Percentiles rank a stretch among this genome's conserved stretches.
These are phyloP conservation scores for Colletotrichum sp. DNA, from an alignment of 2,329 filamentous ascomycete genomes.

Conservation along the genomic window DNA sequence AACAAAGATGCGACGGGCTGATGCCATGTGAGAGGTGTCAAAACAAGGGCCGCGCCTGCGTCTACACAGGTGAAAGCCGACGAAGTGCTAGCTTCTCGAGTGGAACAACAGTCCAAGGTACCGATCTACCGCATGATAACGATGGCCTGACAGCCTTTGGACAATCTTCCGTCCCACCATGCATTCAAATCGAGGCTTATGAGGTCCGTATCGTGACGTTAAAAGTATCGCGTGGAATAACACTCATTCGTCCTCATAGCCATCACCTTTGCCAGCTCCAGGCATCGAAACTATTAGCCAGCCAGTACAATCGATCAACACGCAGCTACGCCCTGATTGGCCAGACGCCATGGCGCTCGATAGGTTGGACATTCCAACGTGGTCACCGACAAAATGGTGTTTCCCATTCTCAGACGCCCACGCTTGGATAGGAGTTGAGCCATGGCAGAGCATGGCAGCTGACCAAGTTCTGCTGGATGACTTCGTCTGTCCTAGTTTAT, in stretches of 20 bases:
- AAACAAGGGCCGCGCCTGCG: not conserved
- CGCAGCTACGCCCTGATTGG: not conserved
- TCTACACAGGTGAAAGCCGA: not conserved
- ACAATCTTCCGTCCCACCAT: not conserved
- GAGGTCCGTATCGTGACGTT: not conserved
- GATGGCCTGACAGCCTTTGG: not conserved
- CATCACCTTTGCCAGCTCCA: accelerated
- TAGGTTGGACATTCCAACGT: not conserved
- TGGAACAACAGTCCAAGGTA: not conserved
- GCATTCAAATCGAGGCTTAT: not conserved
- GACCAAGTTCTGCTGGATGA: not conserved
- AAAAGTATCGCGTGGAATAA: accelerated
- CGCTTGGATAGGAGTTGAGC: not conserved
- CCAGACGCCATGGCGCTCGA: not conserved
- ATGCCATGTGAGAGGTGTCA: not conserved
- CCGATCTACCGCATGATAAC: not conserved
- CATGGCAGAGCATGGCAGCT: not conserved
- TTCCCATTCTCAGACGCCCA: not conserved
- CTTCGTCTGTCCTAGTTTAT: not conserved
- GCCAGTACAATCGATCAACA: not conserved
- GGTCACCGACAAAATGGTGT: not conserved
- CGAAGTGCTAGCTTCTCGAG: not conserved
- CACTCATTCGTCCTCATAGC: not conserved
- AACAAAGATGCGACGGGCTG: not conserved
- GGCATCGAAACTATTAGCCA: not conserved